These are phyloP conservation scores for Russula olivacea DNA, from an alignment of 768 basidiomycete species.

Conservation along the genomic window DNA sequence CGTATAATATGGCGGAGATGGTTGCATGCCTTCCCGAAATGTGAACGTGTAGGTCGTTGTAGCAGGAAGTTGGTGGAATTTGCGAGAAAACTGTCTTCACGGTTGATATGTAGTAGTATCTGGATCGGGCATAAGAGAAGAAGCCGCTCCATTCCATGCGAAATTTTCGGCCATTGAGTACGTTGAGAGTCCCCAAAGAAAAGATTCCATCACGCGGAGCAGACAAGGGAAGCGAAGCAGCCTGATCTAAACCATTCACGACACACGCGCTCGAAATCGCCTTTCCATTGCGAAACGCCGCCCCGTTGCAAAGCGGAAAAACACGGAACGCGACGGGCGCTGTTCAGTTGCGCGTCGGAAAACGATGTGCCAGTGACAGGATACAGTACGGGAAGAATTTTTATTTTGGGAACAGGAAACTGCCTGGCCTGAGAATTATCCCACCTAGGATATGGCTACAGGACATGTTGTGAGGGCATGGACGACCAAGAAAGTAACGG, in stretches of 20 bases:
- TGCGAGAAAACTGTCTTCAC: not conserved
- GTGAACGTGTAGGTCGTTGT: not conserved
- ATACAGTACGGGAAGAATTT: not conserved
- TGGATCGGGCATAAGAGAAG: not conserved
- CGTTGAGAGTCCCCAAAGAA: not conserved
- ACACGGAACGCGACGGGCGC: not conserved
- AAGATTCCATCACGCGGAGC: not conserved
- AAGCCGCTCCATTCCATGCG: conserved; percentile 1
- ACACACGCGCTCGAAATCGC: not conserved
- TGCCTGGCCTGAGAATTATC: not conserved
- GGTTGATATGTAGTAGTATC: not conserved
- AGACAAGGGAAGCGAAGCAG: not conserved
- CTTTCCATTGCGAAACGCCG: not conserved
- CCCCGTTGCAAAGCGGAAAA: not conserved
- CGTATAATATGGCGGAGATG: conserved; percentile 5
- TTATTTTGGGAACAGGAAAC: no score
- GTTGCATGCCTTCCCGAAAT: conserved; percentile 5
- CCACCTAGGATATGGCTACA: not conserved
- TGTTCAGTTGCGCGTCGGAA: not conserved
- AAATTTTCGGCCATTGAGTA: conserved; percentile 6
- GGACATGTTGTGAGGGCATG: not conserved
- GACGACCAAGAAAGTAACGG: not conserved
- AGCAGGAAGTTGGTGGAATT: not conserved
- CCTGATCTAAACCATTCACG: not conserved
- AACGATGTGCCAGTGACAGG: not conserved